Base-by-base conservation (phyloP, 2,329 filamentous ascomycete genomes). In the Xylaria sp. region DNA sequence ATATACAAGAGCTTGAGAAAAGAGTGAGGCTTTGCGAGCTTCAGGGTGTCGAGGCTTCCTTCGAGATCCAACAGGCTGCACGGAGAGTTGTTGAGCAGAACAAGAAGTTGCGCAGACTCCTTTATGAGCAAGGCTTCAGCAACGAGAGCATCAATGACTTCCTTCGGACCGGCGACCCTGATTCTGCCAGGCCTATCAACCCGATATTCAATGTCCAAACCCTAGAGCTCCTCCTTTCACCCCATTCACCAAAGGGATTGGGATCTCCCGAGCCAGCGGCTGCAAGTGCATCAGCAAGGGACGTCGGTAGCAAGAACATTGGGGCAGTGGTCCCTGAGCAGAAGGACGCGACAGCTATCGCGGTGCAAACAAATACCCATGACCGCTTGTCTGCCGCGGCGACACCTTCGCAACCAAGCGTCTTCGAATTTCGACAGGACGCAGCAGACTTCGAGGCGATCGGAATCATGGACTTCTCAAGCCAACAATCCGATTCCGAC, bases 61-160 rank as follows among this genome's bases (percentile, higher is more conserved):
- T 80, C n/a, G 87, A 91, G 66, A 84, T 92, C 9, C 89, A 92
- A 67, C 74, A 79, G 46, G 89, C 88, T 0, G 89, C 88, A 1
- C 77, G 86, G 51, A 81, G 75, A 50, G 89, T 91, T 2, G 79
- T 84, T 4, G 84, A 87, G 16, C 88, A 92, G 70, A 92, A 92
- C 69, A 79, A 74, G 54, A 80, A 80, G 48, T 75, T 92, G 51
- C 78, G 87, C 19, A 73, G 73, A 16, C 74, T 91, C 17, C 76
- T 91, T 29, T 74, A 76, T 47, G 72, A 78, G 40, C 75, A 82
- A 60, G 87, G 87, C 2, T 72, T 89, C 19, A 69, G 73, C 39
- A 81, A 87, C 54, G 73, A 77, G 17, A 45, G 40, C 13, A 61
- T 67, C 5, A 46, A 49, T 7, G 44, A 20, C 11, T 64, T 52